Conservation (phyloP, 2,329 filamentous ascomycete genomes). For the Fusarium foetens region DNA sequence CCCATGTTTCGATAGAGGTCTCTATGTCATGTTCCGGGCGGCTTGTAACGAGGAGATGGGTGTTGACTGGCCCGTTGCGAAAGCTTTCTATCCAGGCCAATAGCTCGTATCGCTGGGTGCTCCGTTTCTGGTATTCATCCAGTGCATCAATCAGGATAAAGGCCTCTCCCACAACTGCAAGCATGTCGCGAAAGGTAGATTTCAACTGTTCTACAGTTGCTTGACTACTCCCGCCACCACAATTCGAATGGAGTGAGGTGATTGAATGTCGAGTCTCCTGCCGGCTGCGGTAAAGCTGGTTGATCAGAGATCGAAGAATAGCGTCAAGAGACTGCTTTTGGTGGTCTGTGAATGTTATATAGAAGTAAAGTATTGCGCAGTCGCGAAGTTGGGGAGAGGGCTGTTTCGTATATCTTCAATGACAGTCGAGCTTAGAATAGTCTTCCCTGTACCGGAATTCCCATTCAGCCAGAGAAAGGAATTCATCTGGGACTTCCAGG, state of each 20-base stretch:
- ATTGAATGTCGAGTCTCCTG: rapidly evolving
- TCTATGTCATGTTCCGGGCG: rapidly evolving
- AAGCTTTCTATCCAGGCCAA: rapidly evolving
- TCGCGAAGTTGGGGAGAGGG: rapidly evolving
- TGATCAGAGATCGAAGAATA: rapidly evolving
- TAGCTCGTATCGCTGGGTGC: rapidly evolving
- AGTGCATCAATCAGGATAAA: rapidly evolving
- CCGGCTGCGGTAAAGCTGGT: rapidly evolving
- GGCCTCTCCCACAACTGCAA: rapidly evolving
- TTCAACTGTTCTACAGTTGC: rapidly evolving
- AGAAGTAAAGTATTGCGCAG: rapidly evolving
- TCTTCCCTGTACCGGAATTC: rapidly evolving
- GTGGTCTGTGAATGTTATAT: rapidly evolving
- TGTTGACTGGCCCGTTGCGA: rapidly evolving
- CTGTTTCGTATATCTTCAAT: neutral
- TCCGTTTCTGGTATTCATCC: rapidly evolving
- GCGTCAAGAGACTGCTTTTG: rapidly evolving
- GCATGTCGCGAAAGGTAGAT: rapidly evolving
- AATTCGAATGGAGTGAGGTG: rapidly evolving
- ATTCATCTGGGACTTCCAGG: rapidly evolving
- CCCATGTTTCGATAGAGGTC: rapidly evolving
- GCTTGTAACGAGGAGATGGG: rapidly evolving
- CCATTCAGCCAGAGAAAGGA: neutral
- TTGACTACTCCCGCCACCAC: rapidly evolving
- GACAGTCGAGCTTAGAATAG: rapidly evolving